phyloP scores from a whole-genome alignment of 2,329 filamentous ascomycete genomes.

The Colletotrichum sp. region DNA sequence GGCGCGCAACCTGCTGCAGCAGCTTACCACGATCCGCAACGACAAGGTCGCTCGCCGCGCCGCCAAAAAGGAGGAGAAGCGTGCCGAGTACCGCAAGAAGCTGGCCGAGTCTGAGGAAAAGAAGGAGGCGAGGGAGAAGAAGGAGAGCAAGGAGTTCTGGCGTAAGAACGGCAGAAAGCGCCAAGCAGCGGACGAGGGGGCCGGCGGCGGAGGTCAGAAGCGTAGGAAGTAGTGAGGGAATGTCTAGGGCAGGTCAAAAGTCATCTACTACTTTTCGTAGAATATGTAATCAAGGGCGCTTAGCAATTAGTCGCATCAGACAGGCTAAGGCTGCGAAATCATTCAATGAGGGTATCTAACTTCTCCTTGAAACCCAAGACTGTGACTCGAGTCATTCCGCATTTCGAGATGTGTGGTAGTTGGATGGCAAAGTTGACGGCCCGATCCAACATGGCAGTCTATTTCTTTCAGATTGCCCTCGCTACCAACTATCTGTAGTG shows the following conservation, averaged over 20 bases:
- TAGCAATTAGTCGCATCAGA: background rate
- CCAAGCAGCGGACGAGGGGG: conserved; percentile 46
- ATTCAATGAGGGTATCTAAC: conserved; percentile 14
- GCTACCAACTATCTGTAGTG: background rate
- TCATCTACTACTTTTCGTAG: background rate
- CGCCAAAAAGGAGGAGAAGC: conserved; percentile 87
- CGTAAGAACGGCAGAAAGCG: conserved; percentile 81
- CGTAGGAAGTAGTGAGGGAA: conserved; percentile 16
- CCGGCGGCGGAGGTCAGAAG: conserved; percentile 36
- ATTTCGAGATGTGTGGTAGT: background rate
- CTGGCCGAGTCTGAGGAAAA: conserved; percentile 84
- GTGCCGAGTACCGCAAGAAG: conserved; percentile 81
- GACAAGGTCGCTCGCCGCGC: conserved; percentile 86
- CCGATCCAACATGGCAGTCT: background rate
- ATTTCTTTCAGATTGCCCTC: background rate
- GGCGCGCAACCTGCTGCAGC: conserved; percentile 88
- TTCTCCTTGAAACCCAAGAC: background rate
- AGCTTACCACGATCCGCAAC: conserved; percentile 87
- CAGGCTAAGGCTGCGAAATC: background rate
- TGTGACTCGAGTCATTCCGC: background rate
- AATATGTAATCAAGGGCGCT: conserved; percentile 9
- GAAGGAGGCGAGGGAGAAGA: conserved; percentile 85
- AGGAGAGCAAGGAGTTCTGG: conserved; percentile 94
- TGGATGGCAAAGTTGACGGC: background rate
- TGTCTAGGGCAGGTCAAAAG: background rate